Conservation (phyloP, 495 filamentous ascomycete genomes). For the Aspergillus sparsus region DNA sequence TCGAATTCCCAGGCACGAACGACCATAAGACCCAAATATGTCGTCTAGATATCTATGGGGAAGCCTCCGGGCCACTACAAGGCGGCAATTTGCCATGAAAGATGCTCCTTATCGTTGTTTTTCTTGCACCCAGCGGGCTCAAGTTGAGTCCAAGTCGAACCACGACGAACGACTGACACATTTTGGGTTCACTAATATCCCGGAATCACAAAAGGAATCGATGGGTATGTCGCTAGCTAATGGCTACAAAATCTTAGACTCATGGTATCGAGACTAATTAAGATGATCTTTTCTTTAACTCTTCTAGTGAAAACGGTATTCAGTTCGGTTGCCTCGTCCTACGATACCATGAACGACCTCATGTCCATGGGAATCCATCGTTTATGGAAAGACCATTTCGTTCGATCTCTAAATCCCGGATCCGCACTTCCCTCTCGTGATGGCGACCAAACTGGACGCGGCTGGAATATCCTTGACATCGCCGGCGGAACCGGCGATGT, state of each 20-base stretch:
- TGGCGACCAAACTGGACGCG: constrained; percentile 36
- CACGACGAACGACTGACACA: constrained; percentile 72
- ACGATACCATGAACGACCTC: constrained; percentile 97
- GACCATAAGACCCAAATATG: constrained; percentile 18
- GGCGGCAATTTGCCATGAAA: constrained; percentile 30
- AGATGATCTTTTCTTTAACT: constrained; percentile 20
- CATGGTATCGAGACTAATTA: neutral
- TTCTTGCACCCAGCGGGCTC: constrained; percentile 51
- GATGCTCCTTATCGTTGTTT: constrained; percentile 53
- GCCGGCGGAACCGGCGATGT: constrained; percentile 98
- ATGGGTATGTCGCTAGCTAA: constrained; percentile 52
- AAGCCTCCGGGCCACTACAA: constrained; percentile 35
- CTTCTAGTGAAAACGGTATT: constrained; percentile 80
- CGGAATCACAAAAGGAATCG: constrained; percentile 77
- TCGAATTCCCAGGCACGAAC: neutral
- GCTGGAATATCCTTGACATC: constrained; percentile 90
- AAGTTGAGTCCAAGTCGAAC: constrained; percentile 44
- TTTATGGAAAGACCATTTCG: constrained; percentile 98
- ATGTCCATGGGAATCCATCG: constrained; percentile 98
- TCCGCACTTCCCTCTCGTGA: constrained; percentile 56
- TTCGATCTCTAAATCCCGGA: constrained; percentile 87
- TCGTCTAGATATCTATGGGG: constrained; percentile 41
- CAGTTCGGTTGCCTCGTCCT: constrained; percentile 88
- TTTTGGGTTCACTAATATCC: constrained; percentile 89
- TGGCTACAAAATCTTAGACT: neutral